These are phyloP conservation scores for Chrysopogon serrulatus DNA, from an alignment of 176 grass and related monocot genomes.

Conservation along the genomic window DNA sequence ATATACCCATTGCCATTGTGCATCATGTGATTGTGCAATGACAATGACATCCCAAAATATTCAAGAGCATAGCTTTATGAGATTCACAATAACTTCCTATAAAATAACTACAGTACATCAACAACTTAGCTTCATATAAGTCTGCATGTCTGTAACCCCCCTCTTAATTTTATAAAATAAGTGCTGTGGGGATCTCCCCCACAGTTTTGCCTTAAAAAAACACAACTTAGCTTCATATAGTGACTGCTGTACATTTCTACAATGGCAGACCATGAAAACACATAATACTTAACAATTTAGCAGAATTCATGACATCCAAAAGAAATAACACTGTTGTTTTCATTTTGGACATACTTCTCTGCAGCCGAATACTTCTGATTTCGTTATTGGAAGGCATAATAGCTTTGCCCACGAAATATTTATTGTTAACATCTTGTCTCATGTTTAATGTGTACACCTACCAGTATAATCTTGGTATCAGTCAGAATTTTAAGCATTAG, in stretches of 20 bases:
- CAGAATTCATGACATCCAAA: background rate
- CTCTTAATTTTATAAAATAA: too few relatives aligned
- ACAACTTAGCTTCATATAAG: too few relatives aligned
- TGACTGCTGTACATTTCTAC: background rate
- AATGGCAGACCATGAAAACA: background rate
- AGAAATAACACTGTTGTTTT: background rate
- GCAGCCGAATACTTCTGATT: background rate
- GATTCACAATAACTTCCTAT: background rate
- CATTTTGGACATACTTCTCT: background rate
- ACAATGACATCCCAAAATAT: background rate
- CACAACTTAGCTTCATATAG: background rate
- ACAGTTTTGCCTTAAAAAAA: too few relatives aligned
- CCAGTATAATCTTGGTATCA: background rate
- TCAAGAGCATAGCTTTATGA: background rate
- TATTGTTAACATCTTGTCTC: background rate
- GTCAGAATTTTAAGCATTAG: background rate
- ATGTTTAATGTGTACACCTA: background rate
- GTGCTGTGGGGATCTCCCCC: too few relatives aligned
- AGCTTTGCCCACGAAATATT: constrained; percentile 12
- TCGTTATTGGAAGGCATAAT: background rate
- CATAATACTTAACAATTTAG: background rate
- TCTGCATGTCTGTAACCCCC: too few relatives aligned
- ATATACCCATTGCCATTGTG: background rate
- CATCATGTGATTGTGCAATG: background rate
- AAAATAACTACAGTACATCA: background rate